These are phyloP conservation scores for Candolleomyces efflorescens DNA, from an alignment of 768 basidiomycete species.

Conservation along the genomic window DNA sequence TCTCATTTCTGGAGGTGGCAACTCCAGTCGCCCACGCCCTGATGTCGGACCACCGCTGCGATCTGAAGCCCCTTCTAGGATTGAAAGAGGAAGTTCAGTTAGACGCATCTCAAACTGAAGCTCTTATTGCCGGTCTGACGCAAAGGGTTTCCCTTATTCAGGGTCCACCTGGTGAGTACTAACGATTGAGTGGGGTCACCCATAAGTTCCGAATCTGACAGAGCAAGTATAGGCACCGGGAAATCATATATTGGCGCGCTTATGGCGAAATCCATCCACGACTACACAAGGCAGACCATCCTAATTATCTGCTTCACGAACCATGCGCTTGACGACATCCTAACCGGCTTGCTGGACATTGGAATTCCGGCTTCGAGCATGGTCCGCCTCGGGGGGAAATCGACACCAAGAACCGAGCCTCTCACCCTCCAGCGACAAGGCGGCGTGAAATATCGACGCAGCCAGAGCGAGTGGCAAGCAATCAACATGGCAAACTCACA, in stretches of 20 bases:
- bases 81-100: slow-evolving; percentile 39
- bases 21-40: slow-evolving; percentile 22
- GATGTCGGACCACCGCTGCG: slow-evolving; percentile 25
- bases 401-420: slow-evolving; percentile 39
- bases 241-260: slow-evolving; percentile 73
- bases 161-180: slow-evolving; percentile 59
- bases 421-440: slow-evolving; percentile 41
- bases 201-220: background rate
- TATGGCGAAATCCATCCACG: slow-evolving; percentile 55
- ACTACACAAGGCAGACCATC: slow-evolving; percentile 43
- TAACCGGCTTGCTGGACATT: slow-evolving; percentile 56
- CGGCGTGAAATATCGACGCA: slow-evolving; percentile 16
- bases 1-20: slow-evolving; percentile 4
- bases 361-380: slow-evolving; percentile 48
- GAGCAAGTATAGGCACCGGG: slow-evolving; percentile 50
- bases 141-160: slow-evolving; percentile 61
- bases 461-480: slow-evolving; percentile 32
- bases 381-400: slow-evolving; percentile 58
- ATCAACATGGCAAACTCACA: slow-evolving; percentile 37
- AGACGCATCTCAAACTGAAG: slow-evolving; percentile 45
- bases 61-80: slow-evolving; percentile 37
- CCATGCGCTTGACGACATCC: slow-evolving; percentile 69
- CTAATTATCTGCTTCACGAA: slow-evolving; percentile 74
- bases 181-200: background rate
- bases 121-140: slow-evolving; percentile 49